phyloP scores from a whole-genome alignment of 2,329 filamentous ascomycete species.

The Penicillium crustosum region DNA sequence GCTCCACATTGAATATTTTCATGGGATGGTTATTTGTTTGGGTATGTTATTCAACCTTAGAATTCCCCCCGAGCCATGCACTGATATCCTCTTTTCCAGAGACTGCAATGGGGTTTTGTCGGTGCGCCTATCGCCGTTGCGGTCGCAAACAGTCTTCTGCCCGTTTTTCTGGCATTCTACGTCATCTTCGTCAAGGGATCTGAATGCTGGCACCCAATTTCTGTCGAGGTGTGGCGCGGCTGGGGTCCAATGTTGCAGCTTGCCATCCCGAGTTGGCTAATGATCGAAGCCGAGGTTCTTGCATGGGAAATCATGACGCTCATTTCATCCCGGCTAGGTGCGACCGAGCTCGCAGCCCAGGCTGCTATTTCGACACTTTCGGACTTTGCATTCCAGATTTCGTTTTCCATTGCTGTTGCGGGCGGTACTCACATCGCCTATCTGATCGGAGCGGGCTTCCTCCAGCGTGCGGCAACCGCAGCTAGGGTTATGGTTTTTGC shows the following conservation, averaged over 20 bases:
- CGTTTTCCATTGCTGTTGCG: slow-evolving; percentile 83
- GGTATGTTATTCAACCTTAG: slow-evolving; percentile 42
- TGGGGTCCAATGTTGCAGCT: slow-evolving; percentile 80
- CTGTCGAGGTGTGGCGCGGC: slow-evolving; percentile 63
- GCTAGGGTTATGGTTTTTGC: slow-evolving; percentile 69
- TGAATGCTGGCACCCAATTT: slow-evolving; percentile 76
- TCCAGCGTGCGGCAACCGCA: slow-evolving; percentile 72
- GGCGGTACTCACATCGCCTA: slow-evolving; percentile 86
- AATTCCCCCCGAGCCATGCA: background rate
- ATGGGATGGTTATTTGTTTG: slow-evolving; percentile 78
- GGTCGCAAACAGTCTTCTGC: slow-evolving; percentile 70
- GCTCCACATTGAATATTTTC: slow-evolving; percentile 72
- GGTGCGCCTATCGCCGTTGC: slow-evolving; percentile 74
- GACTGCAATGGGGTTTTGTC: slow-evolving; percentile 63
- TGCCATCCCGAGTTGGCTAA: slow-evolving; percentile 79
- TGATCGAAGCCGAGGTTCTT: slow-evolving; percentile 86
- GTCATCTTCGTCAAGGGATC: slow-evolving; percentile 66
- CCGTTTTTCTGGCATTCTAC: slow-evolving; percentile 66
- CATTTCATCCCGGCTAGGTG: slow-evolving; percentile 70
- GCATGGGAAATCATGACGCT: slow-evolving; percentile 86
- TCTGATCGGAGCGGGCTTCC: slow-evolving; percentile 77
- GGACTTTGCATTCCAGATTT: slow-evolving; percentile 78
- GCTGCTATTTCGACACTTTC: slow-evolving; percentile 74
- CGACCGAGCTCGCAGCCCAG: slow-evolving; percentile 77
- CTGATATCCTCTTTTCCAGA: slow-evolving; percentile 20